Base-by-base conservation (phyloP, 768 basidiomycete genomes). In the Boletus subcaerulescens region DNA sequence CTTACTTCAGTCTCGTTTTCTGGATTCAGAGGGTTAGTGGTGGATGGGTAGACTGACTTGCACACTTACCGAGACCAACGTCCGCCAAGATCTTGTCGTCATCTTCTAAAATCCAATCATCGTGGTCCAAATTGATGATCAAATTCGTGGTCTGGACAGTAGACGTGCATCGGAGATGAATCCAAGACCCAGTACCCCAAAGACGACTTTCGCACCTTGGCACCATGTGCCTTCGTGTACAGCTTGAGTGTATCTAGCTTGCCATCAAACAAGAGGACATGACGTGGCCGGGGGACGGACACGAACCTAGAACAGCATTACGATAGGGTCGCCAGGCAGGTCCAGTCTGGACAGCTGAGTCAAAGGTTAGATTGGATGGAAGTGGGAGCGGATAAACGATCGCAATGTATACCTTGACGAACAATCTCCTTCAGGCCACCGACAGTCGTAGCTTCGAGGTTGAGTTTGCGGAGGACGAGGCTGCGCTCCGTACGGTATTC, bases 1-100 rank as follows among this genome's bases (percentile, higher is more conserved):
- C 91, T 94, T 58, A 95, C 80, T 74, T 99, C 96, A 0, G 91
- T 90, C 71, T 99, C 96, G 67, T 98, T 96, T 71, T 97, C 96
- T 98, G 38, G 9, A 44, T 20, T 39, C 24, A 44, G 31, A 15
- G 31, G 39, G 24, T 60, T 18, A 60, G 35, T 32, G 13, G 3
- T 31, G 3, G 32, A 22, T 26, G 13, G 43, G 26, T 39, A 18
- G 33, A 48, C n/a, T 31, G 35, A 35, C 20, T n/a, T 41, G n/a
- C 24, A 47, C 22, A 73, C 86, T 53, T 54, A 95, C 96, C 90
- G 45, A 95, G 81, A 17, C 88, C 93, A 35, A 82, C 71, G 5
- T 85, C 82, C 3, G 77, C 82, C n/a, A 99, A 78, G 1, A 74
- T 77, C 64, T 80, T 81, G 9, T 67, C 66, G 39, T 87, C 86